Conservation (phyloP, 1,284 basidiomycete species). For the Calocybe gambosa region DNA sequence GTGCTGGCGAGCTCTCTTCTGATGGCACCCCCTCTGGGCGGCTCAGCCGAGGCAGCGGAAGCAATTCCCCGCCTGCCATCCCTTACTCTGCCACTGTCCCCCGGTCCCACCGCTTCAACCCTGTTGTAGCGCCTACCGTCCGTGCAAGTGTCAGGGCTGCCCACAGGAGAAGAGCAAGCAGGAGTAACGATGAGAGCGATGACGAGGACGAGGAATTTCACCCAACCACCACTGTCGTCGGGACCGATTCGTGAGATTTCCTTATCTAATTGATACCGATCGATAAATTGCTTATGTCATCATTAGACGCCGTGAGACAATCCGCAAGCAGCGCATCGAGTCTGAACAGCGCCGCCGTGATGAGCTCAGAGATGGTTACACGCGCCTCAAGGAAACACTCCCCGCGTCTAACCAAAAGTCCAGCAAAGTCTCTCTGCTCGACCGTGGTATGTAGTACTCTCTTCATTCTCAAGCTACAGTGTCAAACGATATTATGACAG, state of each 20-base stretch:
- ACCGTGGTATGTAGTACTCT: conserved; percentile 56
- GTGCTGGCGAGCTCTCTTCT: conserved; percentile 62
- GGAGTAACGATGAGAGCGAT: conserved; percentile 57
- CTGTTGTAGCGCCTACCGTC: conserved; percentile 50
- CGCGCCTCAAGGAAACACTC: conserved; percentile 77
- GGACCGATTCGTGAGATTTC: conserved; percentile 44
- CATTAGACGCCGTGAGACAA: conserved; percentile 67
- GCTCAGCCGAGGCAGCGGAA: conserved; percentile 60
- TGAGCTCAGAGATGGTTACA: conserved; percentile 82
- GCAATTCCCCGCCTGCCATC: conserved; percentile 54
- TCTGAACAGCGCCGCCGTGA: conserved; percentile 82
- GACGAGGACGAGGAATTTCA: conserved; percentile 62
- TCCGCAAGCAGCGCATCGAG: conserved; percentile 81
- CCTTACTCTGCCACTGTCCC: conserved; percentile 55
- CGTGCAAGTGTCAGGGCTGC: conserved; percentile 35
- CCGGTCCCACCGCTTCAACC: conserved; percentile 69
- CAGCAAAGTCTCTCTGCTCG: conserved; percentile 81
- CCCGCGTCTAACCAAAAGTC: conserved; percentile 83
- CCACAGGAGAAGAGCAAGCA: conserved; percentile 45
- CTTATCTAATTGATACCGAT: neutral
- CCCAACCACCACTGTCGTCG: conserved; percentile 36
- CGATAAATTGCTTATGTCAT: neutral
- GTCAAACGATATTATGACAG: conserved; percentile 26
- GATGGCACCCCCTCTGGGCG: conserved; percentile 59
- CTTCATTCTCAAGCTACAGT: too few relatives aligned